Percentiles rank a stretch among this genome's conserved stretches.
These are phyloP conservation scores for Russula foetens DNA, from an alignment of 768 basidiomycete genomes.

Conservation along the genomic window DNA sequence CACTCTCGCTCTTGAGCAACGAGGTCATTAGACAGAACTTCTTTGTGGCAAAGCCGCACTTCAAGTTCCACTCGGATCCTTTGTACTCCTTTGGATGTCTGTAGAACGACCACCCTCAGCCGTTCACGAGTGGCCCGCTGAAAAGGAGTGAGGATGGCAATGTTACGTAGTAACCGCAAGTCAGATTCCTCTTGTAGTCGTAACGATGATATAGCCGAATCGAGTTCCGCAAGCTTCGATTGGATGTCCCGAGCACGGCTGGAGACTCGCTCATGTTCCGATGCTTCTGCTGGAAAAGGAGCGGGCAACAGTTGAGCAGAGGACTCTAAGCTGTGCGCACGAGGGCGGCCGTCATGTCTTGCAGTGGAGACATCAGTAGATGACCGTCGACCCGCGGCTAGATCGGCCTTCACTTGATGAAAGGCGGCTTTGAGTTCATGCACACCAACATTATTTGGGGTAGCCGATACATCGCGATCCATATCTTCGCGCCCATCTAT, in stretches of 20 bases:
- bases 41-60: slow-evolving; percentile 66
- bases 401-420: slow-evolving; percentile 77
- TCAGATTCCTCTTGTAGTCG: slow-evolving; percentile 57
- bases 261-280: slow-evolving; percentile 28
- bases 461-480: slow-evolving; percentile 38
- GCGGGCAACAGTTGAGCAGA: slow-evolving; percentile 18
- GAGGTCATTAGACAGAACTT: slow-evolving; percentile 70
- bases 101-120: slow-evolving; percentile 52
- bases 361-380: slow-evolving; percentile 27
- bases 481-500: slow-evolving; percentile 19
- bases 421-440: slow-evolving; percentile 77
- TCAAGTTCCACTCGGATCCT: slow-evolving; percentile 64
- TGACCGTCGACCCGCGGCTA: slow-evolving; percentile 46
- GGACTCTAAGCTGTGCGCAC: slow-evolving; percentile 30
- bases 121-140: slow-evolving; percentile 75
- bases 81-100: slow-evolving; percentile 55
- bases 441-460: slow-evolving; percentile 50
- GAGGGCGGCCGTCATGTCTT: slow-evolving; percentile 23
- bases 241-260: slow-evolving; percentile 53
- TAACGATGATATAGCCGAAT: slow-evolving; percentile 44
- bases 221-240: slow-evolving; percentile 56
- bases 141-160: slow-evolving; percentile 83
- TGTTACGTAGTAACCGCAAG: slow-evolving; percentile 68
- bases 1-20: slow-evolving; percentile 59
- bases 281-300: slow-evolving; percentile 13